Evolutionary conservation across 306 rosid genomes (phyloP), one percentile per base, ranked within the genome.

Genomic region (Alnus rubra): DNA sequence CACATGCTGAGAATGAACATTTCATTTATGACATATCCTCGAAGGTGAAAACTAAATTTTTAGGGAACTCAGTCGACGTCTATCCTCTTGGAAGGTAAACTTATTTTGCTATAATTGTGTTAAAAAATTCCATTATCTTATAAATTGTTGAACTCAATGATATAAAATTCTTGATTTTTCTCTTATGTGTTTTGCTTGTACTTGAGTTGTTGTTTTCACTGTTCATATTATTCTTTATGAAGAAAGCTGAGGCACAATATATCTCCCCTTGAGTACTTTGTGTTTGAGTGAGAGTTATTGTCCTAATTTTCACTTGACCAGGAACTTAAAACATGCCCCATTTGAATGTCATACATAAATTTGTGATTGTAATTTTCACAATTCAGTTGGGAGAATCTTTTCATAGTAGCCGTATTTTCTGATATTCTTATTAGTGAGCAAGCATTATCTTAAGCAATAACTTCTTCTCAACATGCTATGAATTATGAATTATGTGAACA

Each of bases 41-140:
- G 23, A 96, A 96, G 86, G 79, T 96, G 89, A 93, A 91, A 84
- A 96, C 99, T 55, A 96, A 96, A 82, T 84, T 96, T 74, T 88
- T 93, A 12, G 99, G 99, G 51, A 96, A 96, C 87, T 88, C 97
- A 2, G 63, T 78, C 75, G 99, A 96, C 81, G 78, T 96, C 45
- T 96, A 96, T 80, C 99, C 98, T 73, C 51, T 96, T 76, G 99
- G 99, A 84, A 96, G 98, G 98, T 95, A 87, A 80, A 68, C 14
- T 39, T 67, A 15, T 39, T 52, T 71, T 35, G 60, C 65, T 45
- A 28, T 74, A 60, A 28, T 79, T 60, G 15, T 59, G 4, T 11
- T 51, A 70, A 18, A 45, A n/a, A 14, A 23, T 39, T 49, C 65
- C 13, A 18, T 5, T 33, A 14, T 74, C 56, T 18, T 33, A 33